Evolutionary conservation across 148 eudicot species (phyloP).

Genomic region (Selenicereus undatus): DNA sequence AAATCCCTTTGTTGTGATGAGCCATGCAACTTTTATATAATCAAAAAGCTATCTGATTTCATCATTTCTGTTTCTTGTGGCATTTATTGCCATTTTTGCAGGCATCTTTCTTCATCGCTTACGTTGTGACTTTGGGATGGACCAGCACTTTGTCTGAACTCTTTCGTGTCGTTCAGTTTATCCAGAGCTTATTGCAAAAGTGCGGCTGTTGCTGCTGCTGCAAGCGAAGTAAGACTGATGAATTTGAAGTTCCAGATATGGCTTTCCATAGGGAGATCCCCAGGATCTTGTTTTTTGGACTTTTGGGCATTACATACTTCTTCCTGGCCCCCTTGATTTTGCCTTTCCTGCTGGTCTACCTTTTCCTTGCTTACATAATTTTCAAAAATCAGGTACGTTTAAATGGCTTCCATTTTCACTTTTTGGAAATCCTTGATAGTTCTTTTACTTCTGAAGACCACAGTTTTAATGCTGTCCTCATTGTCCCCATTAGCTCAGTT

Average conservation of each 20-base stretch:
- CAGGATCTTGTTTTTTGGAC: constrained; percentile 58
- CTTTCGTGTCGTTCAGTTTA: constrained; percentile 45
- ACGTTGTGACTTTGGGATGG: constrained; percentile 75
- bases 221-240: constrained; percentile 23
- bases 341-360: constrained; percentile 64
- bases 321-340: constrained; percentile 66
- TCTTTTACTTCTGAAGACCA: neutral
- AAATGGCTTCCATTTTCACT: neutral
- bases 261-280: constrained; percentile 56
- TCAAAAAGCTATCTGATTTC: neutral
- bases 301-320: constrained; percentile 66
- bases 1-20: too few relatives aligned
- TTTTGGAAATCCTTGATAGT: neutral
- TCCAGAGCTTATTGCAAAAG: constrained; percentile 37
- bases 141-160: constrained; percentile 59
- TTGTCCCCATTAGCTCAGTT: neutral
- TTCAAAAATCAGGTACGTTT: constrained; percentile 60
- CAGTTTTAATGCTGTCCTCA: neutral
- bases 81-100: constrained; percentile 21
- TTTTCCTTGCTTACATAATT: constrained; percentile 51
- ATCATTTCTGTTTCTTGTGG: neutral
- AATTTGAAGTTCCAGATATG: constrained; percentile 44
- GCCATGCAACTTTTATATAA: neutral
- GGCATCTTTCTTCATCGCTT: constrained; percentile 75
- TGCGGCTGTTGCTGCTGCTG: constrained; percentile 42